phyloP scores from a whole-genome alignment of 306 rosid species.

The Albizia julibrissin region DNA sequence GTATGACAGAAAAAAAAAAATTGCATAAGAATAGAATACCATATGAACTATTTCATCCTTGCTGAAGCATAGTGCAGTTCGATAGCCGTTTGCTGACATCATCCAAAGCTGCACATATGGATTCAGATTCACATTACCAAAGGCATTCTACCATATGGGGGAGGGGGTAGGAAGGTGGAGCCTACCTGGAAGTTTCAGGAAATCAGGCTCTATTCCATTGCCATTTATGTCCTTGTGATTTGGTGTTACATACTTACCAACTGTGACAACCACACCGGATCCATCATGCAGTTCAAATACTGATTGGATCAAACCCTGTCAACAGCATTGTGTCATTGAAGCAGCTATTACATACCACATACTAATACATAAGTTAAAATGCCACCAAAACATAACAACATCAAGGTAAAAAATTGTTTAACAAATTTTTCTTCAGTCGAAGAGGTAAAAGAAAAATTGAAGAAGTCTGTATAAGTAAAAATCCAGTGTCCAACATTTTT shows the following conservation, averaged over 20 bases:
- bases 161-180: neutral
- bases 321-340: conserved; percentile 26
- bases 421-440: neutral
- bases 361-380: conserved; percentile 11
- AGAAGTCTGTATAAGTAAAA: neutral
- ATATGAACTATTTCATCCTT: conserved; percentile 49
- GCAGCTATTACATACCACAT: neutral
- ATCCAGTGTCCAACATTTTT: neutral
- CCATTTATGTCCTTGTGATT: conserved; percentile 88
- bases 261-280: conserved; percentile 93
- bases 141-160: neutral
- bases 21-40: conserved; percentile 29
- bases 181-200: conserved; percentile 79
- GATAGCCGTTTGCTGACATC: conserved; percentile 67
- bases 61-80: conserved; percentile 56
- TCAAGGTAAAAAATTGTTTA: neutral
- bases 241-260: conserved; percentile 95
- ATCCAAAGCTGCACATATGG: conserved; percentile 64
- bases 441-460: neutral
- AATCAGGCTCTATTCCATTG: conserved; percentile 91
- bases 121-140: conserved; percentile 34
- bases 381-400: neutral
- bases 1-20: conserved; percentile 13
- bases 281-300: conserved; percentile 93
- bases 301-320: conserved; percentile 90